A percentile compares a stretch with the other conserved stretches of the same genome.
These are phyloP conservation scores for Citeromyces matritensis DNA, from an alignment of 805 yeast genomes.

Conservation along the genomic window DNA sequence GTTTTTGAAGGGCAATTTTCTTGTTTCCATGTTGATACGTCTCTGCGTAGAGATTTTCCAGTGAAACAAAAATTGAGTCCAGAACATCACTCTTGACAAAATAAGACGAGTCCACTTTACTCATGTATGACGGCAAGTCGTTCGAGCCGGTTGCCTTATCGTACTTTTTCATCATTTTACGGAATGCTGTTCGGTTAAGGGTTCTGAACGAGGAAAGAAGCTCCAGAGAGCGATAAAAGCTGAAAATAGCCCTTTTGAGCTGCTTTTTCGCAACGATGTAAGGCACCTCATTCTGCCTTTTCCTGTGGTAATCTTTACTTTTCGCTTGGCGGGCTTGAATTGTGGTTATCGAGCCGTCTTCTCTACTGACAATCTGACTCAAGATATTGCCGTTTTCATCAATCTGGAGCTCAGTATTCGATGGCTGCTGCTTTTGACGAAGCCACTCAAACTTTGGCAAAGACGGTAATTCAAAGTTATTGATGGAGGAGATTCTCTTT, in stretches of 20 bases:
- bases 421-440: conserved; percentile 17
- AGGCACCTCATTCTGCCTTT: conserved; percentile 22
- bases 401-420: conserved; percentile 10
- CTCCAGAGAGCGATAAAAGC: conserved; percentile 61
- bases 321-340: conserved; percentile 3
- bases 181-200: conserved; percentile 74
- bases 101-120: conserved; percentile 37
- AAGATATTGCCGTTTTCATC: neutral
- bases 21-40: conserved; percentile 60
- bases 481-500: conserved; percentile 11
- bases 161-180: conserved; percentile 81
- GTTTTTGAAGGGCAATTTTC: conserved; percentile 56
- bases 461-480: conserved; percentile 24
- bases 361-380: neutral
- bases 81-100: conserved; percentile 49
- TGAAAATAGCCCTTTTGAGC: conserved; percentile 53
- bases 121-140: conserved; percentile 33
- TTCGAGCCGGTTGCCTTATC: conserved; percentile 53
- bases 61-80: conserved; percentile 45
- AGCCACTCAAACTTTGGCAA: conserved; percentile 21
- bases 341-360: neutral
- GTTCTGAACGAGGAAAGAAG: conserved; percentile 56
- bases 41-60: conserved; percentile 53
- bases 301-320: conserved; percentile 15
- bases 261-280: conserved; percentile 53